These are phyloP conservation scores for Knoxia roxburghii DNA, from an alignment of 257 asterid species.

Conservation along the genomic window DNA sequence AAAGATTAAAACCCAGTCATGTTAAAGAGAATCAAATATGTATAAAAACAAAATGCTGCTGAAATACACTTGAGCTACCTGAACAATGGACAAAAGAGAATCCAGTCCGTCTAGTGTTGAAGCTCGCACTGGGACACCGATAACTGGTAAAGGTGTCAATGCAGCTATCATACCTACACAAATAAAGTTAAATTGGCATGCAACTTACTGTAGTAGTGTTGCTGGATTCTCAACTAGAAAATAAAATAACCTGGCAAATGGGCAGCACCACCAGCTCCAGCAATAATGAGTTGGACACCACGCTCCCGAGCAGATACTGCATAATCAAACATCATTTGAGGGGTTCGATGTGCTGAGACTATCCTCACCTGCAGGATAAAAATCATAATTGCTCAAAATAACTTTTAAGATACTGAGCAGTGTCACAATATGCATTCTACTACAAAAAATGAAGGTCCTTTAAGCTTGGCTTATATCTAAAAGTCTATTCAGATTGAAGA, in stretches of 20 bases:
- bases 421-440: too few species aligned
- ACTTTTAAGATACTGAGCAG: conserved; percentile 1
- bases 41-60: neutral
- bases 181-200: conserved; percentile 13
- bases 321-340: conserved; percentile 74
- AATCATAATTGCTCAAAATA: neutral
- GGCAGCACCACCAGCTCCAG: conserved; percentile 99
- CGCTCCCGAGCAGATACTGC: conserved; percentile 83
- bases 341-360: conserved; percentile 97
- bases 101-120: conserved; percentile 90
- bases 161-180: conserved; percentile 95
- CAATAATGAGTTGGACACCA: conserved; percentile 90
- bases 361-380: conserved; percentile 60
- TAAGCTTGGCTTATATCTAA: neutral
- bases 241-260: conserved; percentile 80
- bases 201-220: neutral
- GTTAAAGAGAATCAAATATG: neutral
- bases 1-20: neutral
- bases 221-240: neutral
- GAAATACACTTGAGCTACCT: conserved; percentile 39
- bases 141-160: conserved; percentile 91
- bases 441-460: neutral
- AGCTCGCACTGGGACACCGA: conserved; percentile 97
- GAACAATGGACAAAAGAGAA: conserved; percentile 92
- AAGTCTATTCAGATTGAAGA: neutral